Percentiles rank a stretch among this genome's conserved stretches.
Conservation (phyloP, 2,329 filamentous ascomycete species). For the Colletotrichum viniferum region DNA sequence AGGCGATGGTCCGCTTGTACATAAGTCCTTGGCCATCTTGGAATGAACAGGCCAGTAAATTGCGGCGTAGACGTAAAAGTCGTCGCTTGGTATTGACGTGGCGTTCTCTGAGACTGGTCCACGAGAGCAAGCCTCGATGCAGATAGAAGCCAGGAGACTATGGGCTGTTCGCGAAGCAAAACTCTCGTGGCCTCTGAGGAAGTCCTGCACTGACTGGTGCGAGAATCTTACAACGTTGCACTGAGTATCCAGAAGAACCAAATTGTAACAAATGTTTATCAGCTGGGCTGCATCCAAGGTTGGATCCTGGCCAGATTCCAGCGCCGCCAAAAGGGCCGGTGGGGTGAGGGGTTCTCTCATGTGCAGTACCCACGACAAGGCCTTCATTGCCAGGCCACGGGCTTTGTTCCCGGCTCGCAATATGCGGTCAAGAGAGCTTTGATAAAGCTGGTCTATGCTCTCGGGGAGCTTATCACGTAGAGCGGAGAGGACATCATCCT, state of each 20-base stretch:
- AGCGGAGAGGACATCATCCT: background rate
- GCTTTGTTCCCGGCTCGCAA: accelerated
- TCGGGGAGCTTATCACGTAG: background rate
- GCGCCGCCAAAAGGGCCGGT: accelerated
- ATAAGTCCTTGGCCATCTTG: background rate
- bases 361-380: background rate
- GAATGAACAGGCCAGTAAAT: background rate
- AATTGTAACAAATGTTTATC: background rate
- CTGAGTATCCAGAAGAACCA: background rate
- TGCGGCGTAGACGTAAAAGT: background rate
- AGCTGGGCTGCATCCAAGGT: background rate
- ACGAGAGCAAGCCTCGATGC: background rate
- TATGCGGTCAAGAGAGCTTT: background rate
- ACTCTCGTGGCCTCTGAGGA: background rate
- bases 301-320: accelerated
- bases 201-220: background rate
- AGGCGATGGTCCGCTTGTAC: accelerated
- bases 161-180: background rate
- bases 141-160: background rate
- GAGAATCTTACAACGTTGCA: background rate
- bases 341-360: background rate
- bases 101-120: accelerated
- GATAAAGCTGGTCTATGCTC: background rate
- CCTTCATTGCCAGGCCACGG: background rate
- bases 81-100: background rate